Conservation (phyloP, 176 grass and related monocot species). For the Oryza officinalis region DNA sequence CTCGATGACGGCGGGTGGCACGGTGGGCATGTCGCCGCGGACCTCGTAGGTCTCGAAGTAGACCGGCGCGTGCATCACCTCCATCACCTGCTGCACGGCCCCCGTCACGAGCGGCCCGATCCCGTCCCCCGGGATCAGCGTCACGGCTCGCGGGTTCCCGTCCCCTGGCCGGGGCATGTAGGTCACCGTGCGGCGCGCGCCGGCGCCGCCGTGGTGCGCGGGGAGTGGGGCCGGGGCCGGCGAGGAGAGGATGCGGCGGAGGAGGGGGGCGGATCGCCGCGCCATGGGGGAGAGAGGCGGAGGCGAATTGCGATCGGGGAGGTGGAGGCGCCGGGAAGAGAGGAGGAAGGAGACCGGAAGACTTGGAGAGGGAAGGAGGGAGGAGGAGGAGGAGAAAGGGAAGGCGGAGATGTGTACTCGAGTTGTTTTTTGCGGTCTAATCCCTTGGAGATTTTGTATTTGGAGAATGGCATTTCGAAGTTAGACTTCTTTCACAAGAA, state of each 20-base stretch:
- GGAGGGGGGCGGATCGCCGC: constrained; percentile 63
- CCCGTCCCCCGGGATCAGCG: constrained; percentile 89
- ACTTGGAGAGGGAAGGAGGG: neutral
- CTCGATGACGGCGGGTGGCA: constrained; percentile 80
- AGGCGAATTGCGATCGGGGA: constrained; percentile 51
- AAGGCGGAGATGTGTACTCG: constrained; percentile 22
- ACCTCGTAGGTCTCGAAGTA: constrained; percentile 96
- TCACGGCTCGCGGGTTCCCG: constrained; percentile 69
- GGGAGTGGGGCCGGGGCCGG: neutral
- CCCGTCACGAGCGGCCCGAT: constrained; percentile 89
- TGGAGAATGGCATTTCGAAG: neutral
- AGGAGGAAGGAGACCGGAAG: neutral
- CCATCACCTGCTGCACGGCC: constrained; percentile 78
- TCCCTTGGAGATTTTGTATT: neutral
- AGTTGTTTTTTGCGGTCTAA: neutral
- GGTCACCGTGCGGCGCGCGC: constrained; percentile 66
- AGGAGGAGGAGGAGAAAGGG: constrained; percentile 18
- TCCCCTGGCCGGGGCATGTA: constrained; percentile 98
- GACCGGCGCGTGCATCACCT: constrained; percentile 91
- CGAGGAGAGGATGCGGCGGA: constrained; percentile 39
- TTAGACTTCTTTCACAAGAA: constrained; percentile 19
- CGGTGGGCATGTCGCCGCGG: constrained; percentile 80
- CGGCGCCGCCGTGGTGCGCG: neutral
- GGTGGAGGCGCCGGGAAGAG: constrained; percentile 28
- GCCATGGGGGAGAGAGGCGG: constrained; percentile 47